Evolutionary conservation across 2,329 filamentous ascomycete genomes (phyloP).

Genomic region (Alternaria conjuncta): DNA sequence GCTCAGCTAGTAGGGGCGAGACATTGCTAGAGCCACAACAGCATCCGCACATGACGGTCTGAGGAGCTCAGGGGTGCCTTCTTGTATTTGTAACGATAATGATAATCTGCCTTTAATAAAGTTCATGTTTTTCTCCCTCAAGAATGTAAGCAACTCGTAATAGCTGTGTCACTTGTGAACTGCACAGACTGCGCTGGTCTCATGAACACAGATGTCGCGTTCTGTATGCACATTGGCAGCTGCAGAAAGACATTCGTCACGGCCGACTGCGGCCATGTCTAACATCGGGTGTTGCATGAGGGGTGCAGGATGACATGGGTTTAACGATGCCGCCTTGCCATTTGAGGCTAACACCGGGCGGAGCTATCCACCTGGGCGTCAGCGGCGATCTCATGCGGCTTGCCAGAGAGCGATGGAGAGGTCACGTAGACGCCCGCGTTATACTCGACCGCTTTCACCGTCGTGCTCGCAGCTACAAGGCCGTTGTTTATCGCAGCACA

Average conservation of each 20-base stretch:
- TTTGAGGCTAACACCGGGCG: not conserved
- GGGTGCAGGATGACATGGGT: slow-evolving; percentile 7
- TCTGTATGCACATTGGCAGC: not conserved
- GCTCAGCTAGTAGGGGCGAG: slow-evolving; percentile 30
- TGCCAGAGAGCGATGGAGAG: slow-evolving; percentile 6
- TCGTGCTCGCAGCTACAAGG: slow-evolving; percentile 14
- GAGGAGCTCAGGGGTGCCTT: not conserved
- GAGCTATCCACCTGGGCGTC: not conserved
- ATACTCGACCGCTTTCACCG: slow-evolving; percentile 1
- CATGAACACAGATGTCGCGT: not conserved
- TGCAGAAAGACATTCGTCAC: not conserved
- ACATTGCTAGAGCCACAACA: slow-evolving; percentile 19
- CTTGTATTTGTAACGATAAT: slow-evolving; percentile 5
- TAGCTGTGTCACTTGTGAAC: slow-evolving; percentile 31
- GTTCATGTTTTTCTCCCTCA: not conserved
- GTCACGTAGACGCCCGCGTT: slow-evolving; percentile 14
- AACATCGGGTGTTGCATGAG: slow-evolving; percentile 14
- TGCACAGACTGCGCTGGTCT: not conserved
- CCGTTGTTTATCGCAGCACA: slow-evolving; percentile 17
- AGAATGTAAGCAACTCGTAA: slow-evolving; percentile 4
- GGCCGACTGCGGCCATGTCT: not conserved
- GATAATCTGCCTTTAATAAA: not conserved
- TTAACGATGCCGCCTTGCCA: slow-evolving; percentile 10
- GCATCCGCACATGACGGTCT: slow-evolving; percentile 24
- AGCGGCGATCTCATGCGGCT: slow-evolving; percentile 4